Conservation (phyloP, 768 basidiomycete genomes). For the Lactarius tabidus region DNA sequence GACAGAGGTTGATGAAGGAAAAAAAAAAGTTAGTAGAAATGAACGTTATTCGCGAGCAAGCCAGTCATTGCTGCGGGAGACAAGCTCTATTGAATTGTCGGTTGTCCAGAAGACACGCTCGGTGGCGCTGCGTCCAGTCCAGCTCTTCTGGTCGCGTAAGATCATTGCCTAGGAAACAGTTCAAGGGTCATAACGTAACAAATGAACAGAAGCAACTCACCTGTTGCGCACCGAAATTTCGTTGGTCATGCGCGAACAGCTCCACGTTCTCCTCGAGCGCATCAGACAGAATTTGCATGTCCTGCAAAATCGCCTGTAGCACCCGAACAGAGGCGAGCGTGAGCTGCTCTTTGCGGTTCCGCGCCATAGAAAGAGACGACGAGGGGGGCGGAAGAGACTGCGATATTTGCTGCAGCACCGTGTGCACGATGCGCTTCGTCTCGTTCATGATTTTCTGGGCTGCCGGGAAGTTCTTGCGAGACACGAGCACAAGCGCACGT, state of each 20-base stretch:
- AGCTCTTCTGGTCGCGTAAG: constrained; percentile 90
- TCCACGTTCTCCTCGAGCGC: constrained; percentile 90
- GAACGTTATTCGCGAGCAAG: constrained; percentile 57
- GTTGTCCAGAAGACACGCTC: constrained; percentile 92
- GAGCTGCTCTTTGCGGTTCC: constrained; percentile 76
- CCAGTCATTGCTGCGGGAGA: constrained; percentile 83
- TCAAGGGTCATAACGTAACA: neutral
- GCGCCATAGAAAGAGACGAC: constrained; percentile 40
- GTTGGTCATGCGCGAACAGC: constrained; percentile 87
- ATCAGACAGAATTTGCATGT: constrained; percentile 82
- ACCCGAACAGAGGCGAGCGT: constrained; percentile 71
- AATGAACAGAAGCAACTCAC: constrained; percentile 39
- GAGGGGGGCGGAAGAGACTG: constrained; percentile 61
- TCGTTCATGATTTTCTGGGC: constrained; percentile 88
- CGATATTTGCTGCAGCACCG: constrained; percentile 81
- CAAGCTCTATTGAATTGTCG: constrained; percentile 86
- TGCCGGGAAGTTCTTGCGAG: constrained; percentile 84
- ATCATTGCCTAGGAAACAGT: constrained; percentile 74
- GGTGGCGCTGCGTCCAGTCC: constrained; percentile 87
- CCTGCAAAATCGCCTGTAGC: constrained; percentile 80
- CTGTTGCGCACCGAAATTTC: constrained; percentile 97
- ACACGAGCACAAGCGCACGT: constrained; percentile 86
- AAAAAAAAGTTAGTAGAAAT: neutral
- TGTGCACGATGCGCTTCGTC: constrained; percentile 89
- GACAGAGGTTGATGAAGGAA: constrained; percentile 1